A percentile compares a stretch with the other conserved stretches of the same genome.
phyloP scores from a whole-genome alignment of 352 stramenopile genomes.

The Pythium inflatum region DNA sequence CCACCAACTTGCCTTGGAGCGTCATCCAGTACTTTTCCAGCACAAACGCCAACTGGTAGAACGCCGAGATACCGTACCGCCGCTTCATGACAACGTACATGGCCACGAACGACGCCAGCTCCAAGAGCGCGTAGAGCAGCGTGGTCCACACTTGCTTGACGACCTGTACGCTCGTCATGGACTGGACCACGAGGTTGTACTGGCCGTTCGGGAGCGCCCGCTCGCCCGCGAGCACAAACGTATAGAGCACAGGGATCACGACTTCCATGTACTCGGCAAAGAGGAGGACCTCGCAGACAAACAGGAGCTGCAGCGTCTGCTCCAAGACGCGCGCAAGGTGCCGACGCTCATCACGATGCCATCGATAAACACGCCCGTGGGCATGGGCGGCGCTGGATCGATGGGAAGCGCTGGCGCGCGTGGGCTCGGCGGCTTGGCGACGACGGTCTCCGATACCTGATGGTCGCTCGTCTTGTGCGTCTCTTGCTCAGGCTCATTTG shows the following conservation, averaged over 20 bases:
- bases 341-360: constrained; percentile 21
- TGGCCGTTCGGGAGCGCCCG: constrained; percentile 20
- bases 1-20: constrained; percentile 43
- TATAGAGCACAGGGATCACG: constrained; percentile 29
- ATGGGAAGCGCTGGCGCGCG: constrained; percentile 13
- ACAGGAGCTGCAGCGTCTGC: constrained; percentile 40
- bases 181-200: constrained; percentile 22
- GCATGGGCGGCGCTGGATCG: too few species aligned
- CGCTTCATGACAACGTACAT: constrained; percentile 33
- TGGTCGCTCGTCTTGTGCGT: too few species aligned
- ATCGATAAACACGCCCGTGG: constrained; percentile 30
- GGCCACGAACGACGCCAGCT: constrained; percentile 38
- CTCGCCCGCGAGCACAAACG: not conserved
- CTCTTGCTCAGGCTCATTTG: too few species aligned
- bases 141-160: constrained; percentile 14
- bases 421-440: not conserved
- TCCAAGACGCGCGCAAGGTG: constrained; percentile 31
- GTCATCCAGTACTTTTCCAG: constrained; percentile 42
- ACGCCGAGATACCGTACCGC: constrained; percentile 34
- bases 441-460: too few species aligned
- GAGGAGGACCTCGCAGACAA: constrained; percentile 32
- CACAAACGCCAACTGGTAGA: constrained; percentile 41
- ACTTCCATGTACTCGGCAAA: constrained; percentile 41
- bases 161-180: constrained; percentile 1
- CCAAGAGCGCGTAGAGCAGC: constrained; percentile 38